Evolutionary conservation across 2,329 filamentous ascomycete species (phyloP), one percentile per base, ranked within the genome.

Genomic region (Fusarium pininemorale): DNA sequence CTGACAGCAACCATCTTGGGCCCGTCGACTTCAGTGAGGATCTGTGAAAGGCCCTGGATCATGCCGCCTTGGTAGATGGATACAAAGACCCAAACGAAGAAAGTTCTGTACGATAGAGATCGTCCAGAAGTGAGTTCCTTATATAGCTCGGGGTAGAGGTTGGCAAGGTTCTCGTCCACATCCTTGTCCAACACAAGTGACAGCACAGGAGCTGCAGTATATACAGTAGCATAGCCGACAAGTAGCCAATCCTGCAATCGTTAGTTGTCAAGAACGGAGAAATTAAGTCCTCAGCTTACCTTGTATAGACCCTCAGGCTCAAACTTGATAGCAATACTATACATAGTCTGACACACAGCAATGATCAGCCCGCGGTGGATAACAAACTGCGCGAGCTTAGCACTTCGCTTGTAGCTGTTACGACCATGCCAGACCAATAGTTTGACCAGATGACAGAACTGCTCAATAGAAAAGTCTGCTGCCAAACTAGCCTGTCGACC

Each of bases 351-450:
- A 78, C 95, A 98, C 35, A 98, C 95, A 61, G 91, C 92, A 79
- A 99, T 97, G 79, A 99, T 98, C 50, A 99, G 86, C 57, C 96
- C 96, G 78, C 96, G 93, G 81, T 99, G 97, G 78, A 99, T 99
- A 78, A 99, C 96, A 82, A 99, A 99, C 82, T 98, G 97, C 2
- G 94, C 95, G 30, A 99, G 89, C 84, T 99, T 99, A 35, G 96
- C 96, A 67, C 91, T 94, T 51, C 97, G 91, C 83, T 98, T 98
- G 87, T 99, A 99, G 77, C 92, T 96, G 84, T 99, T 99, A 38
- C 97, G 91, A 2, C 96, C 96, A 81, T 99, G 97, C 96, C 97
- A 99, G 42, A 99, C 95, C n/a, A 99, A 89, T 3, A 99, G 89
- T 83, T 98, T 99, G 56, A 96, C 97, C 26, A 99, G 85, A 81